Evolutionary conservation across 805 yeast genomes (phyloP).

Genomic region (Yamadazyma nakazawae): DNA sequence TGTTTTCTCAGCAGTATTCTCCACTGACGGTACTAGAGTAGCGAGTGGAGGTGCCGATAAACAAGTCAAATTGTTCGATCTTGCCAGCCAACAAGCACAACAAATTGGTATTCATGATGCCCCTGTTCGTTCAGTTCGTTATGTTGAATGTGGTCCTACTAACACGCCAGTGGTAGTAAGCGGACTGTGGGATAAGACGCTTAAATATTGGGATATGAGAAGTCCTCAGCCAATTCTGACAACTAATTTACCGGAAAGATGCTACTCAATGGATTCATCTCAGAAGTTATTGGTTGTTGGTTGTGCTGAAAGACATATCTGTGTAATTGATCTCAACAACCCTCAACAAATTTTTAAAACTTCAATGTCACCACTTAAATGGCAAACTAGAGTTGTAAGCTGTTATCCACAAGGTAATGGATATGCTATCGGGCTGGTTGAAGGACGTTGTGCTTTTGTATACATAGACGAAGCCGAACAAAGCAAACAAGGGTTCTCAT

Average conservation of each 20-base stretch:
- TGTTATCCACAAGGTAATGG: slow-evolving; percentile 94
- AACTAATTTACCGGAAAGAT: slow-evolving; percentile 82
- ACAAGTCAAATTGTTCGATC: slow-evolving; percentile 77
- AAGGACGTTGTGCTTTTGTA: slow-evolving; percentile 94
- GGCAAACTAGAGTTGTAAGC: slow-evolving; percentile 78
- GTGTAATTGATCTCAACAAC: slow-evolving; percentile 71
- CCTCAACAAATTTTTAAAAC: slow-evolving; percentile 82
- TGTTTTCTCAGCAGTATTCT: slow-evolving; percentile 78
- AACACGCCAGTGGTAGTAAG: slow-evolving; percentile 81
- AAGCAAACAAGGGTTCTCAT: slow-evolving; percentile 72
- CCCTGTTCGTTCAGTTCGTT: slow-evolving; percentile 70
- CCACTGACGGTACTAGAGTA: slow-evolving; percentile 81
- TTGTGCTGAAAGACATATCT: slow-evolving; percentile 84
- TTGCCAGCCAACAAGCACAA: slow-evolving; percentile 75
- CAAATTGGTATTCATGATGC: slow-evolving; percentile 86
- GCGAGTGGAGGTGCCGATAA: slow-evolving; percentile 86
- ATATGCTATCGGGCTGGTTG: slow-evolving; percentile 87
- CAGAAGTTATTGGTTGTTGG: slow-evolving; percentile 87
- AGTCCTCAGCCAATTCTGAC: slow-evolving; percentile 79
- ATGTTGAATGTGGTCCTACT: slow-evolving; percentile 80
- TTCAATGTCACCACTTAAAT: slow-evolving; percentile 73
- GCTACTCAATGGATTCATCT: slow-evolving; percentile 81
- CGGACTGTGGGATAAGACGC: slow-evolving; percentile 95
- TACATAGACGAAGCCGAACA: slow-evolving; percentile 84
- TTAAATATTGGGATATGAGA: slow-evolving; percentile 93